These are phyloP conservation scores for Trichoderma koningii DNA, from an alignment of 2,329 filamentous ascomycete species.

Conservation along the genomic window DNA sequence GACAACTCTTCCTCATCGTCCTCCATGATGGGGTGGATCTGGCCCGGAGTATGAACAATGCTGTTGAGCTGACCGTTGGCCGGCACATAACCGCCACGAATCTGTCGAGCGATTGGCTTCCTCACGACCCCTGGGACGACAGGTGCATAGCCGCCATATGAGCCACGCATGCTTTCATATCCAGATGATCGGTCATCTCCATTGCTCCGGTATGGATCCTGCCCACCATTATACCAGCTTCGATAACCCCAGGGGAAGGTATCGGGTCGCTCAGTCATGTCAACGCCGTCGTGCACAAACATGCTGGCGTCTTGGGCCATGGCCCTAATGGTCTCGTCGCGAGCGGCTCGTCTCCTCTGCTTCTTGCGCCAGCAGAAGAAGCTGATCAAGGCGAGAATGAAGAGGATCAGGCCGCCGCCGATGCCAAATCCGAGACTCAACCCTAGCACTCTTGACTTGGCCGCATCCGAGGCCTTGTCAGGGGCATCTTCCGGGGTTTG, in stretches of 20 bases:
- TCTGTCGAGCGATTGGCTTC: constrained; percentile 39
- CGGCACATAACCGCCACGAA: constrained; percentile 40
- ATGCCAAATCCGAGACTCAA: constrained; percentile 67
- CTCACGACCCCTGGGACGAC: constrained; percentile 36
- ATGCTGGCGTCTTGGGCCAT: constrained; percentile 53
- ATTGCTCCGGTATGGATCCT: constrained; percentile 40
- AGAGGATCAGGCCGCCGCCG: constrained; percentile 54
- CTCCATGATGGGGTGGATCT: constrained; percentile 61
- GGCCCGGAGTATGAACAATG: constrained; percentile 40
- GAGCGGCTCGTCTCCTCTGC: constrained; percentile 41
- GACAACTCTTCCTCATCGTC: constrained; percentile 56
- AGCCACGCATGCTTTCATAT: constrained; percentile 49
- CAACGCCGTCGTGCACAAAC: constrained; percentile 49
- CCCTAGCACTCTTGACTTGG: constrained; percentile 47
- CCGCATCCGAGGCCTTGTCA: constrained; percentile 29
- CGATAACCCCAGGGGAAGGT: constrained; percentile 36
- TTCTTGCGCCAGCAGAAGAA: constrained; percentile 56
- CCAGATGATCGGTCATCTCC: constrained; percentile 48
- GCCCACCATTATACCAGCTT: constrained; percentile 51
- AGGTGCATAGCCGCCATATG: constrained; percentile 26
- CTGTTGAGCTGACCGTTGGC: constrained; percentile 35
- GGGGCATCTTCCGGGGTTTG: constrained; percentile 31
- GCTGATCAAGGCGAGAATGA: constrained; percentile 50
- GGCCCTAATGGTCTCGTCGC: constrained; percentile 50
- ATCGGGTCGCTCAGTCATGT: constrained; percentile 49